phyloP scores from a whole-genome alignment of 176 grass and related monocot species.

The Saccharum spontaneum region DNA sequence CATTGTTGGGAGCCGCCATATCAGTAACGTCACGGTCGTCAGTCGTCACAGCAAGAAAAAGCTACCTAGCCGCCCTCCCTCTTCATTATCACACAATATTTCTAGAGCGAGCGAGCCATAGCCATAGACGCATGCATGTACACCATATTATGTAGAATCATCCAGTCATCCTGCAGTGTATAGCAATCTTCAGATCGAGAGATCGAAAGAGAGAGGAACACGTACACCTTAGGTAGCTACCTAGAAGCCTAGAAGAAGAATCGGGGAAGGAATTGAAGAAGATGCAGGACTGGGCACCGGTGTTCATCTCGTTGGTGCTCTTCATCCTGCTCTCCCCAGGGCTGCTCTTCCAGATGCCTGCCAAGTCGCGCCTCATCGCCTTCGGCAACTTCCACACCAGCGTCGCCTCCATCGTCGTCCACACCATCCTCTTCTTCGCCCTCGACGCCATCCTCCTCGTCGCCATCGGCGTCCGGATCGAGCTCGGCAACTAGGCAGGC shows the following conservation, averaged over 20 bases:
- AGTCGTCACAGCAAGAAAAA: too few relatives aligned
- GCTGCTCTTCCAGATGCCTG: conserved; percentile 58
- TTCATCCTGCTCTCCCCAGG: conserved; percentile 48
- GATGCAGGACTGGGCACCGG: conserved; percentile 69
- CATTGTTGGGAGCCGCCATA: too few relatives aligned
- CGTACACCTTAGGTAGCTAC: too few relatives aligned
- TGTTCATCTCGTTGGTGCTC: conserved; percentile 53
- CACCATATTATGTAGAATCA: too few relatives aligned
- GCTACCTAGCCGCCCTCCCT: too few relatives aligned
- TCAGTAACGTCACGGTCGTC: too few relatives aligned
- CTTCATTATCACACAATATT: too few relatives aligned
- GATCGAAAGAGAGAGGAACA: too few relatives aligned
- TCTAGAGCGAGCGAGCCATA: too few relatives aligned
- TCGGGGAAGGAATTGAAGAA: not conserved
- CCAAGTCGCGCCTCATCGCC: conserved; percentile 35
- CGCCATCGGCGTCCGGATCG: conserved; percentile 48
- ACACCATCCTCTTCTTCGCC: conserved; percentile 55
- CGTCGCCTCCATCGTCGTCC: conserved; percentile 49
- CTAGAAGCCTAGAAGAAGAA: not conserved
- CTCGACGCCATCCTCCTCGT: conserved; percentile 53
- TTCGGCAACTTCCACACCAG: conserved; percentile 64
- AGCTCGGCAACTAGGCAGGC: conserved; percentile 24
- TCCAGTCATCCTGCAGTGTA: too few relatives aligned
- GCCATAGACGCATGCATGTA: too few relatives aligned
- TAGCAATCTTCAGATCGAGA: too few relatives aligned